Conservation (phyloP, 345 rosid species). For the Gossypium arboreum region DNA sequence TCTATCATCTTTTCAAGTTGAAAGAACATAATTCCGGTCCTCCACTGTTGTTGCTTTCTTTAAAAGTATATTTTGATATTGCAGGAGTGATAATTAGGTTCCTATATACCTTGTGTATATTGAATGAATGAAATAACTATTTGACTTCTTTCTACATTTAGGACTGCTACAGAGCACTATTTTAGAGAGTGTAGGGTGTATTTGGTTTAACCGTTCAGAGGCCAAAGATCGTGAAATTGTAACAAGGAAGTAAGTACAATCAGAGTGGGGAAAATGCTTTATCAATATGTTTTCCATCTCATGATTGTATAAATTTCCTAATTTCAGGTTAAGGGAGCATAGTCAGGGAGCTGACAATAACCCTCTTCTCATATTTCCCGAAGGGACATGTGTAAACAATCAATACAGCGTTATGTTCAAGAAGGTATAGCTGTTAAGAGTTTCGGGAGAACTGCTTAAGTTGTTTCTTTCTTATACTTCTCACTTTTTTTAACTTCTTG, state of each 20-base stretch:
- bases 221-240: slow-evolving; percentile 97
- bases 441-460: slow-evolving; percentile 3
- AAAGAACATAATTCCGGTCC: background rate
- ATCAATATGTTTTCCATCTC: slow-evolving; percentile 13
- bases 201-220: slow-evolving; percentile 97
- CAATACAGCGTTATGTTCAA: slow-evolving; percentile 98
- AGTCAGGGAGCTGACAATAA: slow-evolving; percentile 83
- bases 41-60: background rate
- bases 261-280: background rate
- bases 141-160: slow-evolving; percentile 33
- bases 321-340: slow-evolving; percentile 86
- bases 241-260: slow-evolving; percentile 68
- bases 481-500: slow-evolving; percentile 17
- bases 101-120: background rate
- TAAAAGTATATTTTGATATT: background rate
- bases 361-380: slow-evolving; percentile 98
- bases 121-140: background rate
- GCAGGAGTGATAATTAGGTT: background rate
- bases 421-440: slow-evolving; percentile 49
- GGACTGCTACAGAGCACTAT: slow-evolving; percentile 94
- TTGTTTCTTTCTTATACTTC: background rate
- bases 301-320: slow-evolving; percentile 18
- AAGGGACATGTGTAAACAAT: slow-evolving; percentile 96
- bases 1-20: background rate
- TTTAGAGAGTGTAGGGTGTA: slow-evolving; percentile 93